Percentiles rank a stretch among this genome's conserved stretches.
Evolutionary conservation across 495 filamentous ascomycete genomes (phyloP).

Genomic region (Neurospora sp.): DNA sequence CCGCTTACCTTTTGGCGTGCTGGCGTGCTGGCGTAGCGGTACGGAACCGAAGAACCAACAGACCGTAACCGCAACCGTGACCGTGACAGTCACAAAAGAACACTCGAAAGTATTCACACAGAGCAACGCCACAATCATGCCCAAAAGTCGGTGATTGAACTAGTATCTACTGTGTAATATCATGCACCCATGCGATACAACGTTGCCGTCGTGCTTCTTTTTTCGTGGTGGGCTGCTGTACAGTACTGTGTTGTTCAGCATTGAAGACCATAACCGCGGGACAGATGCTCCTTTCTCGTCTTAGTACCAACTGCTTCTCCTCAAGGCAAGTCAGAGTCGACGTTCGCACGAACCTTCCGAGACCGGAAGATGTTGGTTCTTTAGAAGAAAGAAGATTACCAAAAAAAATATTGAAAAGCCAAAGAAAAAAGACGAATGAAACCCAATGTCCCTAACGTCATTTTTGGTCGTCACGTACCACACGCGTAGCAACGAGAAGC

Average conservation of each 20-base stretch:
- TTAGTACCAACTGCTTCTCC: not conserved
- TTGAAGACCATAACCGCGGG: not conserved
- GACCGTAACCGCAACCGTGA: not conserved
- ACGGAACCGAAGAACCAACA: not conserved
- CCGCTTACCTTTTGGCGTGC: not conserved
- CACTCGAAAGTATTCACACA: not conserved
- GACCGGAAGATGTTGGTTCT: not conserved
- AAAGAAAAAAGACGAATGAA: not conserved
- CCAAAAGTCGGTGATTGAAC: not conserved
- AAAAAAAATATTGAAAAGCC: not conserved
- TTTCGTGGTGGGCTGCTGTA: not conserved
- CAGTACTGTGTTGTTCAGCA: not conserved
- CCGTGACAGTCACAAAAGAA: not conserved
- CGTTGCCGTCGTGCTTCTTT: not conserved
- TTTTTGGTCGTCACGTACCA: not conserved
- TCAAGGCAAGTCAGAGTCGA: not conserved
- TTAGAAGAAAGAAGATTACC: not conserved
- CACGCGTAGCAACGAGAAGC: not conserved
- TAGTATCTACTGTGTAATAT: too few relatives aligned
- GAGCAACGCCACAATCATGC: not conserved
- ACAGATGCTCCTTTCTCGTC: not conserved
- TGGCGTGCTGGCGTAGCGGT: not conserved
- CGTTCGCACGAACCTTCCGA: not conserved
- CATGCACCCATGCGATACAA: not conserved
- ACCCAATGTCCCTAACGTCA: not conserved